These are phyloP conservation scores for Cerrena zonata DNA, from an alignment of 1,284 basidiomycete genomes.

Conservation along the genomic window DNA sequence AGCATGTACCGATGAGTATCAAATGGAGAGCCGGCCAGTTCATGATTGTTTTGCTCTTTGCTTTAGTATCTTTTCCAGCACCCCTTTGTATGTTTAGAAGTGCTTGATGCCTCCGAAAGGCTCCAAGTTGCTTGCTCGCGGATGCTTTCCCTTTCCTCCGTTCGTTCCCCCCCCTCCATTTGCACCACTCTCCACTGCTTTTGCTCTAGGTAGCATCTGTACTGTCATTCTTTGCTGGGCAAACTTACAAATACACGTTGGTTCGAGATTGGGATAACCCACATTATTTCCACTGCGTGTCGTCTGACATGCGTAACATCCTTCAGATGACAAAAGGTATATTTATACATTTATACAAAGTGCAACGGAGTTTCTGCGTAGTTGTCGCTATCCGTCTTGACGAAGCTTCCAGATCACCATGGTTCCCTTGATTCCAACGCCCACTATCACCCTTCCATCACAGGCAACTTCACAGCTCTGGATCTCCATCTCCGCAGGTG, in stretches of 20 bases:
- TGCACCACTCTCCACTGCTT: constrained; percentile 3
- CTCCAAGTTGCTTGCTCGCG: background rate
- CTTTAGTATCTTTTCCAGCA: background rate
- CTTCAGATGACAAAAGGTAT: background rate
- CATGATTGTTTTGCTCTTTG: background rate
- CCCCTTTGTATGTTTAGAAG: constrained; percentile 3
- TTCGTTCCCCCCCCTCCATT: constrained; percentile 1
- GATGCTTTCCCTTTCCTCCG: constrained; percentile 3
- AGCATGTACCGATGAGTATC: background rate
- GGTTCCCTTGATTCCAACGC: constrained; percentile 19
- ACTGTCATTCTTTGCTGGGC: constrained; percentile 11
- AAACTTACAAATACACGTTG: constrained; percentile 7
- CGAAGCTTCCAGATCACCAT: constrained; percentile 22
- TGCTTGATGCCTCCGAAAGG: constrained; percentile 3
- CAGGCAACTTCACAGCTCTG: constrained; percentile 23
- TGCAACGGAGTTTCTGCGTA: too few relatives aligned
- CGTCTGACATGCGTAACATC: background rate
- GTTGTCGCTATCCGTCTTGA: background rate
- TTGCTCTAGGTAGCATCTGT: constrained; percentile 7
- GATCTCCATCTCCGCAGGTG: constrained; percentile 8
- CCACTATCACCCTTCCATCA: constrained; percentile 19
- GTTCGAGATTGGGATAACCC: constrained; percentile 17
- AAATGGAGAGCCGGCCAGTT: background rate
- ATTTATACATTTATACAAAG: background rate
- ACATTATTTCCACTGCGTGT: background rate